Base-by-base conservation (phyloP, 495 filamentous ascomycete genomes). In the Penicillium subrubescens region DNA sequence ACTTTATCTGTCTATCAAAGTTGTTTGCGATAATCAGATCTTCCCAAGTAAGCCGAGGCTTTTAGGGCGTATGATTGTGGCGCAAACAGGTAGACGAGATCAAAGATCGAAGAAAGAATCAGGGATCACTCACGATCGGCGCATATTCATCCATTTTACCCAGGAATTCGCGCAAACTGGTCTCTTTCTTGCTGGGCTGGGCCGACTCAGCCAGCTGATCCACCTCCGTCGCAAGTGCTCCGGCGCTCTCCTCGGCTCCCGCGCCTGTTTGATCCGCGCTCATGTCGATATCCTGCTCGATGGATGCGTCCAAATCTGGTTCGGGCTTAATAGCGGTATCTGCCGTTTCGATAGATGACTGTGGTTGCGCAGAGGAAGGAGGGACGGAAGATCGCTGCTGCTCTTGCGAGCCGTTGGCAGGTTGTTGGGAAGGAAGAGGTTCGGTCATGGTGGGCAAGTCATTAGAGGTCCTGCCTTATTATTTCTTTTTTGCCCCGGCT, bases 71-170 rank as follows among this genome's bases (percentile, higher is more conserved):
- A 33, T 21, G n/a, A 19, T 14, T 14, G 21, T 12, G 33, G n/a
- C 27, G 33, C 52, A 11, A 29, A 55, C 31, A 55, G 15, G 1
- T 29, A 2, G 48, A 23, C 53, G 53, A 3, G 59, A 60, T n/a
- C 54, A 48, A n/a, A 48, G 10, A 10, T 3, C 8, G 1, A 23
- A 48, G n/a, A 46, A 33, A 39, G 21, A 37, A 5, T 15, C 33
- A 23, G 34, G 63, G 39, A 57, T 61, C 62, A 80, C 88, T 66
- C 86, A 98, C 94, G 67, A 99, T 96, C 19, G 95, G 95, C 51
- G 95, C 93, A 79, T 97, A 97, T 67, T 99, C 95, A 71, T 99
- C 95, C 94, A 98, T 98, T 83, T 94, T 97, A 41, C 83, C 81
- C 11, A 99, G 75, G 71, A 99, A 97, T 71, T 97, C 93, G 64